Percentiles rank a stretch among this genome's conserved stretches.
These are phyloP conservation scores for Firmiana major DNA, from an alignment of 345 rosid species.

Conservation along the genomic window DNA sequence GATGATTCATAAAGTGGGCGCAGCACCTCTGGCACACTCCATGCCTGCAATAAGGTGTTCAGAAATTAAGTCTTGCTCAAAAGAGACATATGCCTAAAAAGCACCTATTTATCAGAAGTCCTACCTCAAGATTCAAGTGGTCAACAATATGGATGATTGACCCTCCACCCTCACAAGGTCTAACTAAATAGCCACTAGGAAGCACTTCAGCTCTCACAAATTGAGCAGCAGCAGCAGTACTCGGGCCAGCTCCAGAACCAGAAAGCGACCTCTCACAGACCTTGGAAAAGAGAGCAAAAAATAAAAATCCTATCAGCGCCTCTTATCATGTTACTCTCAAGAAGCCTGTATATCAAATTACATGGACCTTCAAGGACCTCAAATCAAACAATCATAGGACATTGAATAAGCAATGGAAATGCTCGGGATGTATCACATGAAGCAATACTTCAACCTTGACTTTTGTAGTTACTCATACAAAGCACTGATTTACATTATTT, in stretches of 20 bases:
- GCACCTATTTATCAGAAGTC: not conserved
- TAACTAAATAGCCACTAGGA: constrained; percentile 91
- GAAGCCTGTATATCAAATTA: not conserved
- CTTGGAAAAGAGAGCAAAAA: constrained; percentile 32
- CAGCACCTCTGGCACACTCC: constrained; percentile 98
- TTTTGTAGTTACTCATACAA: not conserved
- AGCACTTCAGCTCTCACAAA: constrained; percentile 96
- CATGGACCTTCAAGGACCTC: not conserved
- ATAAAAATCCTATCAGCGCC: not conserved
- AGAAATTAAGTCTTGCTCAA: not conserved
- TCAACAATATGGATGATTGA: constrained; percentile 98
- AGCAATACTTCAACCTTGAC: not conserved
- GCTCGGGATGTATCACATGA: not conserved
- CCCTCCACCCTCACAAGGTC: constrained; percentile 99
- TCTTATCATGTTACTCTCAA: not conserved
- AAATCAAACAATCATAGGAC: constrained; percentile 10
- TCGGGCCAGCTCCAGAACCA: constrained; percentile 92
- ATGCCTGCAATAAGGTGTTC: constrained; percentile 49
- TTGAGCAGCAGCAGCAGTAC: constrained; percentile 66
- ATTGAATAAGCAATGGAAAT: not conserved
- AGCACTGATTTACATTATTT: not conserved
- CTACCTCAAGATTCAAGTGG: constrained; percentile 90
- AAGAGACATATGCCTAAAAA: not conserved
- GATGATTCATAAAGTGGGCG: constrained; percentile 96
- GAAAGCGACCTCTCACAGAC: constrained; percentile 98